Evolutionary conservation across 495 filamentous ascomycete species (phyloP).

Genomic region (Daldinia bambusicola): DNA sequence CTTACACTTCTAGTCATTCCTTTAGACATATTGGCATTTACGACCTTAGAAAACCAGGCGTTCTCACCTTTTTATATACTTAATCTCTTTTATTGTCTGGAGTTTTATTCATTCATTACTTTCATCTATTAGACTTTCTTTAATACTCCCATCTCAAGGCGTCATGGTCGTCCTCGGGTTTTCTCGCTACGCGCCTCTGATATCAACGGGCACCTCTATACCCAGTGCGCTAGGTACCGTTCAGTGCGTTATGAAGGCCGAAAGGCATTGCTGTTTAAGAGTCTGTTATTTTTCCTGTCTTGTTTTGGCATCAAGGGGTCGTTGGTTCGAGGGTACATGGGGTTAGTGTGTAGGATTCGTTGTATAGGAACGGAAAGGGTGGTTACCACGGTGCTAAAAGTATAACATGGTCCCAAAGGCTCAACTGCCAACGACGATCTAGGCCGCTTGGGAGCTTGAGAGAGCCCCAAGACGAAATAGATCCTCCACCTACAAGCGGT

Average conservation of each 20-base stretch:
- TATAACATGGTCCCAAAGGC: slow-evolving; percentile 35
- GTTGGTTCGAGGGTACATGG: slow-evolving; percentile 23
- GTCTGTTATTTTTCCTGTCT: slow-evolving; percentile 20
- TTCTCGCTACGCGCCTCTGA: slow-evolving; percentile 22
- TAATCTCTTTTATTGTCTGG: slow-evolving; percentile 11
- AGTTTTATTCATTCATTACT: slow-evolving; percentile 21
- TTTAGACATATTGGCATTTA: slow-evolving; percentile 35
- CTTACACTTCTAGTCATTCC: slow-evolving; percentile 39
- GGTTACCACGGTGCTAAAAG: slow-evolving; percentile 14
- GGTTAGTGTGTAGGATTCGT: slow-evolving; percentile 17
- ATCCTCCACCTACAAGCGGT: slow-evolving; percentile 8
- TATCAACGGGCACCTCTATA: slow-evolving; percentile 48
- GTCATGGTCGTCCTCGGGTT: slow-evolving; percentile 28
- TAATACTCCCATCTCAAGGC: slow-evolving; percentile 36
- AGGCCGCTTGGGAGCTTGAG: slow-evolving; percentile 22
- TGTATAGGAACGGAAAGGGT: slow-evolving; percentile 12
- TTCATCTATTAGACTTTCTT: slow-evolving; percentile 23
- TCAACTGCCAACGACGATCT: slow-evolving; percentile 18
- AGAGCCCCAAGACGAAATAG: slow-evolving; percentile 11
- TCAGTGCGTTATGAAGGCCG: slow-evolving; percentile 36
- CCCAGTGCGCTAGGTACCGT: slow-evolving; percentile 51
- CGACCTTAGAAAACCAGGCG: slow-evolving; percentile 25
- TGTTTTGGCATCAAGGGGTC: slow-evolving; percentile 22
- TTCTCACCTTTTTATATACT: slow-evolving; percentile 25
- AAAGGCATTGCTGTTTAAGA: slow-evolving; percentile 31